These are phyloP conservation scores for Carex pumila DNA, from an alignment of 176 grass and related monocot species.

Conservation along the genomic window DNA sequence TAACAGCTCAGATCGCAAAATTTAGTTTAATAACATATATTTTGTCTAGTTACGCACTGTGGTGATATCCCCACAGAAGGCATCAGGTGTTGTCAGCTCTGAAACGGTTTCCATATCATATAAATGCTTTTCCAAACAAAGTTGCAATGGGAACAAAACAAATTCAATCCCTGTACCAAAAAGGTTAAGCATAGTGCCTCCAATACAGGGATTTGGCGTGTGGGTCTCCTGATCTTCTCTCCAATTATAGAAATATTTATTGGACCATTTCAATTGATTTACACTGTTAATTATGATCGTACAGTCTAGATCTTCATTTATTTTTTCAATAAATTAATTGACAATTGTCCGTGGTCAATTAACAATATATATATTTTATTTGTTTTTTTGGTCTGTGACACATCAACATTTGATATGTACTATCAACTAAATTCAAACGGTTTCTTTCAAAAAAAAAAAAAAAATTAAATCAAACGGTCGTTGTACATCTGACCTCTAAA, in stretches of 20 bases:
- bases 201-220: background rate
- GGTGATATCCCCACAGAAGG: slow-evolving; percentile 7
- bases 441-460: background rate
- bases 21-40: background rate
- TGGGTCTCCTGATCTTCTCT: background rate
- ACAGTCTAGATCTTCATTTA: background rate
- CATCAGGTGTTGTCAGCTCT: slow-evolving; percentile 16
- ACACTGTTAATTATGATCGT: background rate
- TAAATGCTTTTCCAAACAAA: slow-evolving; percentile 7
- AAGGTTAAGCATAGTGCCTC: background rate
- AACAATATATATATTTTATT: background rate
- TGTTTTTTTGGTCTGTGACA: background rate
- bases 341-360: too few species aligned
- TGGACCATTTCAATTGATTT: background rate
- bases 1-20: background rate
- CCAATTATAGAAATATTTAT: background rate
- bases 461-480: background rate
- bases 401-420: background rate
- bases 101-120: background rate
- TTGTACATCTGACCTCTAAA: background rate
- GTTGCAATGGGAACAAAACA: slow-evolving; percentile 9
- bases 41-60: background rate
- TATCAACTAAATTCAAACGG: background rate
- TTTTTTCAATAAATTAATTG: background rate
- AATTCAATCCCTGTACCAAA: slow-evolving; percentile 1